Conservation (phyloP, 805 yeast genomes). For the Maudiozyma saulgeensis region DNA sequence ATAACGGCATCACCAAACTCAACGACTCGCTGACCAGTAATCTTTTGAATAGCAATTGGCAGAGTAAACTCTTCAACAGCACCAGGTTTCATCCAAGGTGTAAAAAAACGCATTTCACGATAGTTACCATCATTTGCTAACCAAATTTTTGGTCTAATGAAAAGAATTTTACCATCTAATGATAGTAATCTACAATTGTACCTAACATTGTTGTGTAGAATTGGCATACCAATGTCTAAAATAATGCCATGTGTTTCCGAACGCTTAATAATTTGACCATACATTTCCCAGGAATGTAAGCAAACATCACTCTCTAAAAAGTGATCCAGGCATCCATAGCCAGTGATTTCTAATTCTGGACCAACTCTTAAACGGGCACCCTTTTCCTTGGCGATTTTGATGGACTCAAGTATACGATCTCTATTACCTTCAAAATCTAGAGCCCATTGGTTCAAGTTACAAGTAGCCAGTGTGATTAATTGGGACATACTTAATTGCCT, state of each 20-base stretch:
- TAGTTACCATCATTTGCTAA: slow-evolving; percentile 97
- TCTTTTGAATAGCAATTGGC: slow-evolving; percentile 57
- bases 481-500: slow-evolving; percentile 56
- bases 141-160: slow-evolving; percentile 88
- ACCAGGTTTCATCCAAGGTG: slow-evolving; percentile 83
- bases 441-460: slow-evolving; percentile 98
- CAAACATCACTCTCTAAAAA: slow-evolving; percentile 83
- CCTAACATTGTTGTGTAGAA: slow-evolving; percentile 75
- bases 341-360: slow-evolving; percentile 90
- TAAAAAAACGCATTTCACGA: slow-evolving; percentile 93
- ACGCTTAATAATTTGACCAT: slow-evolving; percentile 60
- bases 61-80: slow-evolving; percentile 63
- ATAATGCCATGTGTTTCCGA: slow-evolving; percentile 66
- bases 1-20: slow-evolving; percentile 87
- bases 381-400: slow-evolving; percentile 58
- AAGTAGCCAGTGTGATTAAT: slow-evolving; percentile 80
- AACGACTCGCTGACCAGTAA: slow-evolving; percentile 60
- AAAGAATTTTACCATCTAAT: slow-evolving; percentile 63
- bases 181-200: slow-evolving; percentile 88
- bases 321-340: slow-evolving; percentile 92
- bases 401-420: slow-evolving; percentile 79
- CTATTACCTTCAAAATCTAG: slow-evolving; percentile 95
- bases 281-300: slow-evolving; percentile 92
- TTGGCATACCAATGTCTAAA: slow-evolving; percentile 91
- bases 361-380: slow-evolving; percentile 88